Conservation (phyloP, 2,329 filamentous ascomycete genomes). For the Neofusicoccum kwambonambiense region DNA sequence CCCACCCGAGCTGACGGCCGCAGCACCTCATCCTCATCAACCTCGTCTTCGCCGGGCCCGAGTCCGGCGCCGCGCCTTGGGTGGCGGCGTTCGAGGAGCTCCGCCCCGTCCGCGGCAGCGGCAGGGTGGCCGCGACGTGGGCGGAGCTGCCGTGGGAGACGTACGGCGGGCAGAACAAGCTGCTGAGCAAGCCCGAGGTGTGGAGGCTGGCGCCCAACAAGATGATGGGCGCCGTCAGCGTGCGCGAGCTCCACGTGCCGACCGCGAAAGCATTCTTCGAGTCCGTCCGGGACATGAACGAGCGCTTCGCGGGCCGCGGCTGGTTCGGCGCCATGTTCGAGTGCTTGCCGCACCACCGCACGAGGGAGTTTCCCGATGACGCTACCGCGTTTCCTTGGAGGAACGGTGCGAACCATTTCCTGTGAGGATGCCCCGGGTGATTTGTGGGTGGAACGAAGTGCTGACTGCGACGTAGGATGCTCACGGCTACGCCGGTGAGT, state of each 20-base stretch:
- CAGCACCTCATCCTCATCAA: conserved; percentile 3
- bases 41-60: neutral
- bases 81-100: neutral
- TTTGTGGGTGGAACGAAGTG: no score
- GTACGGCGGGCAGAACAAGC: conserved; percentile 8
- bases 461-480: neutral
- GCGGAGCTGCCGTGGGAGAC: conserved; percentile 6
- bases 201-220: conserved; percentile 11
- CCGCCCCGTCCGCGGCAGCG: neutral
- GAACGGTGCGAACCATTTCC: neutral
- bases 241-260: neutral
- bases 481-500: neutral
- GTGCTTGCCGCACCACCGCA: conserved; percentile 2
- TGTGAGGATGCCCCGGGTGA: neutral
- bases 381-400: conserved; percentile 3
- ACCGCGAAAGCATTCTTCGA: conserved; percentile 12
- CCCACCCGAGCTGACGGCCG: neutral
- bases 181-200: conserved; percentile 5
- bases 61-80: neutral
- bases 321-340: conserved; percentile 13
- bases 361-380: conserved; percentile 1
- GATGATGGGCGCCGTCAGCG: conserved; percentile 11
- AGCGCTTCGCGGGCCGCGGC: neutral
- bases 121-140: neutral
- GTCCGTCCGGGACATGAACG: conserved; percentile 7